These are phyloP conservation scores for Canavalia ensiformis DNA, from an alignment of 306 rosid species.

Conservation along the genomic window DNA sequence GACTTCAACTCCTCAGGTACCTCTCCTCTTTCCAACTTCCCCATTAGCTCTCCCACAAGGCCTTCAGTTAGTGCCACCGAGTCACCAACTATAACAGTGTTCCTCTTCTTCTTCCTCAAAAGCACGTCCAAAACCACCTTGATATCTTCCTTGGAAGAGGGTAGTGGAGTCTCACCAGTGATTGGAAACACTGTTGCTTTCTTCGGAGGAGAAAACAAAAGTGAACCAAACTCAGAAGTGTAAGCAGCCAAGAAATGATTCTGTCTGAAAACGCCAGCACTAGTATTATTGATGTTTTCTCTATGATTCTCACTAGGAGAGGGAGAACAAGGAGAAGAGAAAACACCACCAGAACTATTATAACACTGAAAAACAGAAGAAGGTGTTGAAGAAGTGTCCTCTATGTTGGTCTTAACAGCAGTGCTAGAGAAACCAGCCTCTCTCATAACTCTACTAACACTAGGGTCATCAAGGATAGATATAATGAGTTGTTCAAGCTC, in stretches of 20 bases:
- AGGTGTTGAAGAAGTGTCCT: slow-evolving; percentile 65
- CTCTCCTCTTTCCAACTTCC: slow-evolving; percentile 71
- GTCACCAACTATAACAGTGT: slow-evolving; percentile 87
- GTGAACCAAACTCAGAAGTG: slow-evolving; percentile 61
- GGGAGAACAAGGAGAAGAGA: slow-evolving; percentile 90
- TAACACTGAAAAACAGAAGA: slow-evolving; percentile 72
- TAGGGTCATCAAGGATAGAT: slow-evolving; percentile 93
- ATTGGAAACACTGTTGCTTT: slow-evolving; percentile 43
- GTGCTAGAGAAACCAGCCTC: slow-evolving; percentile 96
- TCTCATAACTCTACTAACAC: slow-evolving; percentile 96
- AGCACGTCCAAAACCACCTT: slow-evolving; percentile 73
- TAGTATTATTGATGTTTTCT: slow-evolving; percentile 27
- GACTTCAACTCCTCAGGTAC: slow-evolving; percentile 76
- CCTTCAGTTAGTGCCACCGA: slow-evolving; percentile 66
- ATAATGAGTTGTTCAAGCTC: slow-evolving; percentile 89
- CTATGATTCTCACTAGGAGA: slow-evolving; percentile 55
- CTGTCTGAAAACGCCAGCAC: slow-evolving; percentile 53
- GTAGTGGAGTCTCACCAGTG: slow-evolving; percentile 9
- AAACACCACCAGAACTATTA: slow-evolving; percentile 70
- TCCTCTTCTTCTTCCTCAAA: slow-evolving; percentile 69
- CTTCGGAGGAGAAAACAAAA: slow-evolving; percentile 71
- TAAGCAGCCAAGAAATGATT: slow-evolving; percentile 57
- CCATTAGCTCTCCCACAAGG: slow-evolving; percentile 67
- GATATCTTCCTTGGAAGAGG: slow-evolving; percentile 68
- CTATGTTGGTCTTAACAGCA: slow-evolving; percentile 73